These are phyloP conservation scores for Apiosordaria backusii DNA, from an alignment of 495 filamentous ascomycete species.

Conservation along the genomic window DNA sequence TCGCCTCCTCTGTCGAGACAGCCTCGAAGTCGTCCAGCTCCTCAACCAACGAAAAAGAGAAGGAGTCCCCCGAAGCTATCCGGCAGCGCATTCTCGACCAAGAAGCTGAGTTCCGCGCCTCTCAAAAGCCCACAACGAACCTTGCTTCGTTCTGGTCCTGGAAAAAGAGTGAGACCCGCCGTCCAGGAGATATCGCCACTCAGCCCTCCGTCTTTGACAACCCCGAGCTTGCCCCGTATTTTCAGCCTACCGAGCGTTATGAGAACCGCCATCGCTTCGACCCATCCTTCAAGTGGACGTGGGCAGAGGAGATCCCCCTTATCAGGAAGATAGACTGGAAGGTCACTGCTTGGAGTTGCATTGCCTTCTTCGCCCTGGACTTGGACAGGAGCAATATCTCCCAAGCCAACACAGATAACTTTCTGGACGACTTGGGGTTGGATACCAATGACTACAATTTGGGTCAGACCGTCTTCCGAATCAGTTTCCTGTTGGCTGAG, in stretches of 20 bases:
- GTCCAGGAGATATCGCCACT: constrained; percentile 44
- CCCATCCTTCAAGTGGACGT: constrained; percentile 50
- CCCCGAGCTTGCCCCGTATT: constrained; percentile 43
- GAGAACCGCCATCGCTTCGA: constrained; percentile 54
- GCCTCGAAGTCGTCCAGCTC: constrained; percentile 3
- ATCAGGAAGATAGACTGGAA: constrained; percentile 32
- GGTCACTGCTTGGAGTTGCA: constrained; percentile 21
- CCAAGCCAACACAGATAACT: constrained; percentile 36
- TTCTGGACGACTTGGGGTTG: constrained; percentile 33
- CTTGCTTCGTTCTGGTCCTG: constrained; percentile 6
- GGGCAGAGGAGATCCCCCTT: constrained; percentile 42
- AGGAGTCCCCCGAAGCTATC: not conserved
- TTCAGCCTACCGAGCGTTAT: constrained; percentile 44
- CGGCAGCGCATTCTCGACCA: constrained; percentile 1
- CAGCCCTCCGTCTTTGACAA: constrained; percentile 51
- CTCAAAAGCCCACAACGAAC: constrained; percentile 7
- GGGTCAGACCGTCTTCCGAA: constrained; percentile 67
- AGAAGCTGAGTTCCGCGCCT: constrained; percentile 1
- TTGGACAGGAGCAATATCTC: constrained; percentile 26
- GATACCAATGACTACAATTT: constrained; percentile 48
- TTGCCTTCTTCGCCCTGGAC: constrained; percentile 29
- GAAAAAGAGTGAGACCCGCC: not conserved
- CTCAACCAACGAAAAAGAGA: not conserved
- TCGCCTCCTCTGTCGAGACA: not conserved
- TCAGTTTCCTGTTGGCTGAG: constrained; percentile 66